Conservation (phyloP, 805 yeast genomes). For the Blastobotrys mokoenaii region DNA sequence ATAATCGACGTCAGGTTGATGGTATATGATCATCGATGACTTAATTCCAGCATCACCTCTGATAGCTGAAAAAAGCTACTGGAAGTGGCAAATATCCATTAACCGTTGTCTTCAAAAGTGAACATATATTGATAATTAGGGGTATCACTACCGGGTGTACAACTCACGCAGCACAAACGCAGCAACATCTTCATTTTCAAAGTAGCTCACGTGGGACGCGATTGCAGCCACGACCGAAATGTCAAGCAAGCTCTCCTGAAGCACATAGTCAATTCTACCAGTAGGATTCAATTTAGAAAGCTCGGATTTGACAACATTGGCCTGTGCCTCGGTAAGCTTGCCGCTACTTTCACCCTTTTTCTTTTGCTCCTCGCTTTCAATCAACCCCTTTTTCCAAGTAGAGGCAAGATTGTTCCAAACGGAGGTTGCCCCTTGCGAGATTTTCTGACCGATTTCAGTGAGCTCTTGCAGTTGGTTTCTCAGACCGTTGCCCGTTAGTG, state of each 20-base stretch:
- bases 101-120: no score
- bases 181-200: conserved; percentile 80
- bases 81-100: no score
- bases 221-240: conserved; percentile 71
- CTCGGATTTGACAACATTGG: conserved; percentile 5
- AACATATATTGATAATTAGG: no score
- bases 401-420: conserved; percentile 11
- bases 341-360: conserved; percentile 1
- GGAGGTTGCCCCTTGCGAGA: conserved; percentile 12
- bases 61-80: no score
- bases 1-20: no score
- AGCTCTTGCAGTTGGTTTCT: conserved; percentile 33
- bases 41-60: no score
- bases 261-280: conserved; percentile 75
- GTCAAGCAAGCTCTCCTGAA: conserved; percentile 73
- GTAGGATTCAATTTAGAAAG: conserved; percentile 49
- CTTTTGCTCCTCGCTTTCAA: conserved; percentile 1
- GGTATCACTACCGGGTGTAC: not conserved
- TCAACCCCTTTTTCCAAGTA: not conserved
- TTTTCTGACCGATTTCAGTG: conserved; percentile 15
- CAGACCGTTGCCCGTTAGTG: conserved; percentile 39
- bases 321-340: conserved; percentile 1
- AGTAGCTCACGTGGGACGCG: conserved; percentile 80
- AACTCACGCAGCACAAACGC: conserved; percentile 49
- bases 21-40: no score